Conservation (phyloP, 1,284 basidiomycete species). For the Moesziomyces parantarcticus region DNA sequence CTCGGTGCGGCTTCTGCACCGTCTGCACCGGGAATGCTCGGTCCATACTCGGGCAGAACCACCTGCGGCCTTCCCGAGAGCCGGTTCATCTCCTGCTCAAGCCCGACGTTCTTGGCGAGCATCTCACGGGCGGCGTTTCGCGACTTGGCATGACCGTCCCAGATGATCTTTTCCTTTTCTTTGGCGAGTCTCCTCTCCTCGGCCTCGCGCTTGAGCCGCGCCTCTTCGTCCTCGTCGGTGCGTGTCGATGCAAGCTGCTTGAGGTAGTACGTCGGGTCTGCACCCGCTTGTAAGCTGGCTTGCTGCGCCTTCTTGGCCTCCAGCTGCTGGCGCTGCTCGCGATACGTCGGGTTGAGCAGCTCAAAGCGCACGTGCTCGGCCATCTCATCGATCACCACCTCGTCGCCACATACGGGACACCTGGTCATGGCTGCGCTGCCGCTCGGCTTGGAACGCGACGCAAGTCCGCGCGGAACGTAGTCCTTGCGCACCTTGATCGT, state of each 20-base stretch:
- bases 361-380: slow-evolving; percentile 99
- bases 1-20: slow-evolving; percentile 4
- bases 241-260: slow-evolving; percentile 59
- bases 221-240: slow-evolving; percentile 61
- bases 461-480: slow-evolving; percentile 77
- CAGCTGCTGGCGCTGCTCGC: slow-evolving; percentile 62
- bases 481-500: slow-evolving; percentile 82
- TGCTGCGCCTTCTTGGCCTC: slow-evolving; percentile 64
- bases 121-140: slow-evolving; percentile 49
- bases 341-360: slow-evolving; percentile 84
- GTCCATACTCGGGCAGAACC: slow-evolving; percentile 41
- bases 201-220: slow-evolving; percentile 52
- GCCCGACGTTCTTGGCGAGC: slow-evolving; percentile 37
- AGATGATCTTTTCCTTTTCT: slow-evolving; percentile 65
- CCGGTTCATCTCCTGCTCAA: slow-evolving; percentile 52
- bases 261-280: slow-evolving; percentile 61
- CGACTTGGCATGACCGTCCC: slow-evolving; percentile 64
- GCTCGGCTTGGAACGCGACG: slow-evolving; percentile 31
- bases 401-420: slow-evolving; percentile 92
- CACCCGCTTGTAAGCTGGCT: slow-evolving; percentile 57
- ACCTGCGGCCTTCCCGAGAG: slow-evolving; percentile 40
- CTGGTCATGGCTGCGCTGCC: slow-evolving; percentile 71
- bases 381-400: slow-evolving; percentile 91
- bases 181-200: slow-evolving; percentile 55
- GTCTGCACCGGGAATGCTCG: slow-evolving; percentile 32